phyloP scores from a whole-genome alignment of 2,329 filamentous ascomycete species.

The Hymenoscyphus repandus region DNA sequence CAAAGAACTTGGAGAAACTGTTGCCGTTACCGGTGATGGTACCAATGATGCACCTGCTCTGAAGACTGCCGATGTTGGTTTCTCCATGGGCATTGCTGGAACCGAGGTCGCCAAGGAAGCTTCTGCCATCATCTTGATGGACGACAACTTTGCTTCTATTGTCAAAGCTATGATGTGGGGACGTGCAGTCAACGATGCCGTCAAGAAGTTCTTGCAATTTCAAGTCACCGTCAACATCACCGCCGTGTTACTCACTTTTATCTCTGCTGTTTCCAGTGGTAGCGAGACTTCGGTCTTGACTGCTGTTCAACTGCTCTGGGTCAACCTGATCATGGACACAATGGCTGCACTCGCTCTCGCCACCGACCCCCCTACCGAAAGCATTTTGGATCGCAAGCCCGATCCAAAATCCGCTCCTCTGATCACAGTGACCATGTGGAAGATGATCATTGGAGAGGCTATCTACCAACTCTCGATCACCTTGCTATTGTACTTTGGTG shows the following conservation, averaged over 20 bases:
- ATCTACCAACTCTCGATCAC: slow-evolving; percentile 79
- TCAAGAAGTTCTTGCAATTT: slow-evolving; percentile 50
- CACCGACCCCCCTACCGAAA: slow-evolving; percentile 65
- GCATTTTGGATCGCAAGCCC: slow-evolving; percentile 67
- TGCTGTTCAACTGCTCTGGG: slow-evolving; percentile 77
- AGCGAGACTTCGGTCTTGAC: slow-evolving; percentile 64
- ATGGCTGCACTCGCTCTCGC: slow-evolving; percentile 74
- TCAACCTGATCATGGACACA: slow-evolving; percentile 82
- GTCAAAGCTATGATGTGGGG: slow-evolving; percentile 59
- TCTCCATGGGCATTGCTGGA: slow-evolving; percentile 63
- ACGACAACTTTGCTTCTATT: slow-evolving; percentile 59
- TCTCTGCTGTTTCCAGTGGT: slow-evolving; percentile 63
- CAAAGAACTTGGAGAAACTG: slow-evolving; percentile 60
- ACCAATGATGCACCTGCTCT: slow-evolving; percentile 63
- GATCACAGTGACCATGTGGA: slow-evolving; percentile 94
- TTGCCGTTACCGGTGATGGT: slow-evolving; percentile 62
- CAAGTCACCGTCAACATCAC: slow-evolving; percentile 75
- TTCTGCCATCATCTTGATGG: slow-evolving; percentile 56
- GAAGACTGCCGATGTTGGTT: slow-evolving; percentile 61
- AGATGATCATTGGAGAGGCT: slow-evolving; percentile 94
- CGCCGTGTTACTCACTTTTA: slow-evolving; percentile 71
- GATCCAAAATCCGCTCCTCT: slow-evolving; percentile 68
- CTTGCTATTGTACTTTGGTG: slow-evolving; percentile 78
- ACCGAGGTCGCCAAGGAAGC: slow-evolving; percentile 61
- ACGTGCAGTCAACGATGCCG: slow-evolving; percentile 50